Evolutionary conservation across 306 rosid species (phyloP).

Genomic region (Casuarina glauca): DNA sequence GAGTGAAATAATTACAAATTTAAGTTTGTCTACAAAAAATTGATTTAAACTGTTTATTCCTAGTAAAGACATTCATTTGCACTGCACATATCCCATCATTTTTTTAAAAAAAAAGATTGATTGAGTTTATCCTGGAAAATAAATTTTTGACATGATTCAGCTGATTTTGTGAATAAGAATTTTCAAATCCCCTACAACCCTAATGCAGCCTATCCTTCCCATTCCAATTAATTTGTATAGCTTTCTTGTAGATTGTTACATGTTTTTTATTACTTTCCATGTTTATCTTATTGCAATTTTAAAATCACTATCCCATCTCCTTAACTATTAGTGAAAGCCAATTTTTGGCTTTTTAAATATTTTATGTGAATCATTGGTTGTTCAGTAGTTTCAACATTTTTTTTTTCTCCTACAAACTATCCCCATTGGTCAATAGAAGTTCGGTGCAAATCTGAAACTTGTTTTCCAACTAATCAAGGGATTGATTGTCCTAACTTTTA

Average conservation of each 20-base stretch:
- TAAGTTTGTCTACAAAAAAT: not conserved
- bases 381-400: not conserved
- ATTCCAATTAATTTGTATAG: not conserved
- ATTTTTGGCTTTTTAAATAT: not conserved
- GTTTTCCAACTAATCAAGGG: slow-evolving; percentile 93
- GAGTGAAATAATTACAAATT: not conserved
- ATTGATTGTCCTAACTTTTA: slow-evolving; percentile 75
- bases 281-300: not conserved
- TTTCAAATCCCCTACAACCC: not conserved
- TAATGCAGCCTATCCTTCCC: not conserved
- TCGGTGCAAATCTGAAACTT: slow-evolving; percentile 88
- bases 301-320: not conserved
- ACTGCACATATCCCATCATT: not conserved
- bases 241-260: not conserved
- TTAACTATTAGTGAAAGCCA: not conserved
- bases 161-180: not conserved
- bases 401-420: slow-evolving; percentile 47
- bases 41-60: not conserved
- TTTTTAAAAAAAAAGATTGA: not conserved
- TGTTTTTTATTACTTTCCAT: not conserved
- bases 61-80: not conserved
- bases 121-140: not conserved
- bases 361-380: not conserved
- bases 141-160: not conserved
- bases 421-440: slow-evolving; percentile 82